Evolutionary conservation across 23 red algal genomes (phyloP), one percentile per base, ranked within the genome.

Genomic region (Gracilaria domingensis): DNA sequence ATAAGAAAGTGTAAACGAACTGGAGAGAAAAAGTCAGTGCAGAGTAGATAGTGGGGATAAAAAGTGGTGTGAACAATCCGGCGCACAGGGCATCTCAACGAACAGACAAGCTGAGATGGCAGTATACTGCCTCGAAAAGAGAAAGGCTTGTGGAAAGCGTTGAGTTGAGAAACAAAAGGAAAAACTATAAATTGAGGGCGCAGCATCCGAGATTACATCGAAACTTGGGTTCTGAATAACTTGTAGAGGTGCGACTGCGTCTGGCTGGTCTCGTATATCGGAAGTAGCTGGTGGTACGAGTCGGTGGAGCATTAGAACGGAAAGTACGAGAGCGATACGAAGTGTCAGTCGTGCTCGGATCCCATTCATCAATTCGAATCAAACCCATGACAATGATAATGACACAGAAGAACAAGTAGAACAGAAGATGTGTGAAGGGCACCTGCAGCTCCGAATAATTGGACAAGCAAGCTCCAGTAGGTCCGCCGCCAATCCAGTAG

Each of bases 401-500:
- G 49, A 82, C 2, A 26, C 79, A 82, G 26, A 62, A 82, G 17
- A 82, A 45, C 54, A 82, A 28, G 30, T 82, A 82, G 79, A 82
- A 82, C 0, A 82, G 6, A 4, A 82, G 79, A 45, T 82, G 79
- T 4, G 53, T 53, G 18, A 82, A 82, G 1, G 79, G 54, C n/a
- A 62, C 54, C 30, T 82, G 79, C 39, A 82, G 23, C 79, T 82
- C 53, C 28, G 54, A 23, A 20, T 82, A 82, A 38, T 59, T 82
- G 21, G 79, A 82, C 36, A 82, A 9, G 37, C 79, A 59, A 12
- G 79, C 58, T 44, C 87, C 87, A 45, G 87, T 91, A 30, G 76
- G 75, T 25, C 75, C 75, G 18, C 75, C 61, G 2, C 87, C 87
- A 37, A 91, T 66, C 72, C 72, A 91, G 24, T 74, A 81, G 42